phyloP scores from a whole-genome alignment of 2,329 filamentous ascomycete genomes.

The Neoscytalidium dimidiatum region DNA sequence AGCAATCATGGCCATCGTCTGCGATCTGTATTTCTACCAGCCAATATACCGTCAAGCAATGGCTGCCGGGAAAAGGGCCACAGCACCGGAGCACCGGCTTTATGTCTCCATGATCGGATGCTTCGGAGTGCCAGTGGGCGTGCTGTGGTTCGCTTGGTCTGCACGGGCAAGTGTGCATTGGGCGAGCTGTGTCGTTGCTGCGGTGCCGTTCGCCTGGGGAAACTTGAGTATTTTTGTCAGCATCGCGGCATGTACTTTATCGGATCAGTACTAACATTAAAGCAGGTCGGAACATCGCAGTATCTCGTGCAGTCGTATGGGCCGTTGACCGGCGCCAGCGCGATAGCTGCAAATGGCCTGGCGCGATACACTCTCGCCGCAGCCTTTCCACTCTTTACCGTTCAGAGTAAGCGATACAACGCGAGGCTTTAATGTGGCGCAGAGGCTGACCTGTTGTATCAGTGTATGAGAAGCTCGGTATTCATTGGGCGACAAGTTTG shows the following conservation, averaged over 20 bases:
- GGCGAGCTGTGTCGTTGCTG: constrained; percentile 37
- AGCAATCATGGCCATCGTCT: constrained; percentile 25
- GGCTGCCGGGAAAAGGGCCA: constrained; percentile 21
- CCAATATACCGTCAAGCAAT: constrained; percentile 21
- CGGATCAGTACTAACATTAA: constrained; percentile 3
- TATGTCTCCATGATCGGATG: constrained; percentile 38
- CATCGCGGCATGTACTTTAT: neutral
- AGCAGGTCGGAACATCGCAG: constrained; percentile 29
- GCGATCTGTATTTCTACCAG: constrained; percentile 34
- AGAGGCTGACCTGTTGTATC: neutral
- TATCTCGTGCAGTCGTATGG: constrained; percentile 38
- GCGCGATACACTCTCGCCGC: constrained; percentile 40
- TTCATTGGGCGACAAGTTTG: constrained; percentile 10
- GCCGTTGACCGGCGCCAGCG: constrained; percentile 35
- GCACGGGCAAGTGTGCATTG: constrained; percentile 37
- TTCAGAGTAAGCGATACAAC: neutral
- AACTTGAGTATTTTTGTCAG: constrained; percentile 36
- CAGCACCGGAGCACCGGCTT: constrained; percentile 35
- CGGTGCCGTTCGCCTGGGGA: constrained; percentile 30
- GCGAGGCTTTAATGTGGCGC: neutral
- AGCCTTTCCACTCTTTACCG: constrained; percentile 20
- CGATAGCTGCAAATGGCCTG: constrained; percentile 41
- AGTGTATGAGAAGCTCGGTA: constrained; percentile 20
- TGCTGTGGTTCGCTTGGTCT: constrained; percentile 45
- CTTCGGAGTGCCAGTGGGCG: constrained; percentile 31